A percentile compares a stretch with the other conserved stretches of the same genome.
Evolutionary conservation across 192 early-diverging fungal species (phyloP).

Genomic region (Coemansia sp.): DNA sequence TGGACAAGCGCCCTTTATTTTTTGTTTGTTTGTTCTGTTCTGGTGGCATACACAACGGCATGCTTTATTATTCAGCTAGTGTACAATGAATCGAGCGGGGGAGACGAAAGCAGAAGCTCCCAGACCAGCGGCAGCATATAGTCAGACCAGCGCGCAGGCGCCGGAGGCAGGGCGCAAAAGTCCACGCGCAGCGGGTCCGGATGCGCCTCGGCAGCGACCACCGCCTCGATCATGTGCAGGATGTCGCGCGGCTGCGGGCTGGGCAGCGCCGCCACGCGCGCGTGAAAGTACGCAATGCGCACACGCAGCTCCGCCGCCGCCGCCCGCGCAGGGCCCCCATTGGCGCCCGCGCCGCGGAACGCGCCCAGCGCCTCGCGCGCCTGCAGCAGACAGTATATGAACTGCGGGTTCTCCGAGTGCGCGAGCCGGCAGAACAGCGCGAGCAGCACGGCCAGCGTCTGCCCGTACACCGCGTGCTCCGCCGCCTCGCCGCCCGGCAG

Average conservation of each 20-base stretch:
- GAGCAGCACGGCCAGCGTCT: constrained; percentile 32
- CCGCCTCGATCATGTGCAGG: constrained; percentile 24
- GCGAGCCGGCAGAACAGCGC: constrained; percentile 31
- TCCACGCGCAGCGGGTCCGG: background rate
- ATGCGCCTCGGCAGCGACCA: constrained; percentile 9
- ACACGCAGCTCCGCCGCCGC: constrained; percentile 36
- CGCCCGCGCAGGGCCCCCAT: background rate
- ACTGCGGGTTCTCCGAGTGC: constrained; percentile 45
- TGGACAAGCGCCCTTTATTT: no score
- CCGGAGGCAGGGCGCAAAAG: background rate
- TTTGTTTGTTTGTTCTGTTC: no score
- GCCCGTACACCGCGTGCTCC: constrained; percentile 29
- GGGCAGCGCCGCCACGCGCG: constrained; percentile 30
- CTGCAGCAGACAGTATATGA: constrained; percentile 47
- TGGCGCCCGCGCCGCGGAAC: constrained; percentile 14
- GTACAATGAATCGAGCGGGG: no score
- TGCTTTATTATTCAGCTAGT: no score
- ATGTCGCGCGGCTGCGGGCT: constrained; percentile 37
- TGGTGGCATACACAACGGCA: no score
- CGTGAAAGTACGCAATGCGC: constrained; percentile 50
- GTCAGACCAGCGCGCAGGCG: constrained; percentile 11
- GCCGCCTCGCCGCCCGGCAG: constrained; percentile 7
- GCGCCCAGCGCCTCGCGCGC: constrained; percentile 28
- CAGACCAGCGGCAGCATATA: constrained; percentile 51
- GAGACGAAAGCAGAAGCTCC: constrained; percentile 41